A percentile compares a stretch with the other conserved stretches of the same genome.
Evolutionary conservation across 1,284 basidiomycete species (phyloP).

Genomic region (Ceratobasidium sp.): DNA sequence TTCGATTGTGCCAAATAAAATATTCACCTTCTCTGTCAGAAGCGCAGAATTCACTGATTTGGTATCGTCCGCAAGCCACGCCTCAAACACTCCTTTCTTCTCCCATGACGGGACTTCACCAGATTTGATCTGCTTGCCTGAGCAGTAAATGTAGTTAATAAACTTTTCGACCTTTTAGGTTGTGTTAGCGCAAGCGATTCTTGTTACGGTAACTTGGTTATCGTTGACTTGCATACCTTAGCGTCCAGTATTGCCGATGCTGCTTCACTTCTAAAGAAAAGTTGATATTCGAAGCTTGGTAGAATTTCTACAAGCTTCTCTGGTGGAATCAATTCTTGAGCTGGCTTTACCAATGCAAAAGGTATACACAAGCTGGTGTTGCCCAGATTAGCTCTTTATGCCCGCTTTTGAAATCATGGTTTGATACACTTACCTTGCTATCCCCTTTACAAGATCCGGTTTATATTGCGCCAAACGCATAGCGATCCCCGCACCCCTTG

Average conservation of each 20-base stretch:
- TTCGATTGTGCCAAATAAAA: not conserved
- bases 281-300: constrained; percentile 38
- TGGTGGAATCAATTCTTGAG: not conserved
- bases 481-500: constrained; percentile 30
- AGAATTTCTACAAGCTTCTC: not conserved
- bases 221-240: constrained; percentile 3
- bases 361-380: constrained; percentile 26
- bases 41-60: constrained; percentile 1
- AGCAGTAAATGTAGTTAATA: constrained; percentile 9
- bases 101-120: constrained; percentile 14
- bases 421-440: constrained; percentile 22
- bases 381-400: too few relatives aligned
- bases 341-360: not conserved
- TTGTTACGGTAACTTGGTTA: not conserved
- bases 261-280: constrained; percentile 30
- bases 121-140: constrained; percentile 19
- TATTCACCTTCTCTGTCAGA: constrained; percentile 18
- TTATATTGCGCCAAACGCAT: constrained; percentile 33
- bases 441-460: constrained; percentile 33
- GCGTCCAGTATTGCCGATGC: constrained; percentile 31
- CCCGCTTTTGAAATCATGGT: not conserved
- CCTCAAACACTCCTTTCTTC: constrained; percentile 34
- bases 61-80: constrained; percentile 19
- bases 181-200: too few relatives aligned
- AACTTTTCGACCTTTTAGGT: constrained; percentile 25